Percentiles rank a stretch among this genome's conserved stretches.
Conservation (phyloP, 2,329 filamentous ascomycete genomes). For the Chaetomiaceae sp. region DNA sequence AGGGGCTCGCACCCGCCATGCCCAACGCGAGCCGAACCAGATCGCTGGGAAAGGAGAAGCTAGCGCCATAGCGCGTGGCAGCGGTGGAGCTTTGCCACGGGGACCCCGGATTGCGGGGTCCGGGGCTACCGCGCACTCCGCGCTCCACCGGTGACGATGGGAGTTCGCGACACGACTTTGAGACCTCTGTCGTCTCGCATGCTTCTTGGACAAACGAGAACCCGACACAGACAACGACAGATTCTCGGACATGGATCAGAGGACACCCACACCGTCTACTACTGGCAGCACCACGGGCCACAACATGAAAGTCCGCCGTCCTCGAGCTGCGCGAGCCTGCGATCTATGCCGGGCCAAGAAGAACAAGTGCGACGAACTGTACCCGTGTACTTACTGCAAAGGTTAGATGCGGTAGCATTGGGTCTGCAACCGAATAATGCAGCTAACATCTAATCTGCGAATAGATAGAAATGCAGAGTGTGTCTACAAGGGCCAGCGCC, state of each 20-base stretch:
- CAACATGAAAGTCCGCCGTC: neutral
- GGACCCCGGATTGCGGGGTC: neutral
- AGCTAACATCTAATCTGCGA: neutral
- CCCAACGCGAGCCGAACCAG: neutral
- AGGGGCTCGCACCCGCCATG: neutral
- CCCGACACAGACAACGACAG: neutral
- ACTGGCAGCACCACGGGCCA: neutral
- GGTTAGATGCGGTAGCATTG: neutral
- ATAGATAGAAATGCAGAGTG: conserved; percentile 1
- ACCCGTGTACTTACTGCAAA: neutral
- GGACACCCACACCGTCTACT: neutral
- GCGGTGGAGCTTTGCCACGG: neutral
- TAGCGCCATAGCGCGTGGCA: neutral
- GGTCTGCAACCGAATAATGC: too few relatives aligned
- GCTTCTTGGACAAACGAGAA: too few relatives aligned
- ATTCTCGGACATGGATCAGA: neutral
- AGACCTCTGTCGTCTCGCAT: too few relatives aligned
- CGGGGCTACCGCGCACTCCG: neutral
- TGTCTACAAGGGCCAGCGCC: neutral
- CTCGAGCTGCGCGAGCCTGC: neutral
- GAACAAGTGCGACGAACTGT: conserved; percentile 2
- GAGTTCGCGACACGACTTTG: too few relatives aligned
- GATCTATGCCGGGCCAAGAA: neutral
- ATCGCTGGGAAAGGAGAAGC: neutral
- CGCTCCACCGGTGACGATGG: too few relatives aligned